Evolutionary conservation across 2,329 filamentous ascomycete species (phyloP), one percentile per base, ranked within the genome.

Genomic region (Pseudogymnoascus sp.): DNA sequence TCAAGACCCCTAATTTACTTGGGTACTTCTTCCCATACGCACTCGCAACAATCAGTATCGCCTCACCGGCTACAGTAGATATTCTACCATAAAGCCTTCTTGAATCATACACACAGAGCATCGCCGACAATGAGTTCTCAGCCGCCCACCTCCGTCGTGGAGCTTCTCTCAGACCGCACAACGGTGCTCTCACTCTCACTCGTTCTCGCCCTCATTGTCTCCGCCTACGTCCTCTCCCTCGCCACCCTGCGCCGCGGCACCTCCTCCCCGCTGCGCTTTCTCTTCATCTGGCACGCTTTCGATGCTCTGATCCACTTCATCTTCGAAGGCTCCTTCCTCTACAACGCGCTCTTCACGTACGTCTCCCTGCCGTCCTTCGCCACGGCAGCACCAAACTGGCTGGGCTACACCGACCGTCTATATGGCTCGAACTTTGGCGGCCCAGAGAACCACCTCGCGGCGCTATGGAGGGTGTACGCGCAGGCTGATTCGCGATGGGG

Each of bases 261-360:
- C 9, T 76, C 82, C 1, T 72, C 77, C 38, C 83, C 85, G 60
- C 80, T 82, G 62, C 91, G 92, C 65, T 78, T 90, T 72, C 86
- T 97, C 67, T 96, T 96, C 81, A 84, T 95, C 76, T 97, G 93
- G 93, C 92, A 97, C 78, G 83, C 90, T 38, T 95, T 96, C 77
- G 92, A 97, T 75, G 91, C 91, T 33, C 82, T 97, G 45, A 93
- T 92, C 71, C 94, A 99, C 78, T 85, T 95, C 75, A 80, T 91
- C 73, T 89, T 97, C 73, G 93, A 97, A 78, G 92, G 91, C 61
- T 88, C 86, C 70, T 97, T 91, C 76, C 85, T 97, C 23, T 97
- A 92, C 81, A 91, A 96, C 77, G 96, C 91, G 79, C 95, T 97
- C 82, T 93, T 92, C 81, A 82, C 82, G 67, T 85, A 66, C 8